Evolutionary conservation across 768 basidiomycete genomes (phyloP).

Genomic region (Leucocoprinus leucothites): DNA sequence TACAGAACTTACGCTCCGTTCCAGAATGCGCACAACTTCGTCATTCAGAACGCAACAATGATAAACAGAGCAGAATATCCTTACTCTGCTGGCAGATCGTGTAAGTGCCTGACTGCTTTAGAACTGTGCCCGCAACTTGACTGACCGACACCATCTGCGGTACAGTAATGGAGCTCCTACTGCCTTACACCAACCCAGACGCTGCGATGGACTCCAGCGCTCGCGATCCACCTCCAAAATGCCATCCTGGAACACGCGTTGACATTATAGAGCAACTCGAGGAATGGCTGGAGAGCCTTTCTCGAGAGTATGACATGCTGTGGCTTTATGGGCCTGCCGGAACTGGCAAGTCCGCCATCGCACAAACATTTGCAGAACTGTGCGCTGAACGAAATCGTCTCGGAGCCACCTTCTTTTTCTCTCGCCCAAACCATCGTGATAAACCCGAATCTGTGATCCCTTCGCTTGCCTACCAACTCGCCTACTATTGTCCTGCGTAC

Average conservation of each 20-base stretch:
- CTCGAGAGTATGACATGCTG: background rate
- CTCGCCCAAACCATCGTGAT: background rate
- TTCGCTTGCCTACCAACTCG: slow-evolving; percentile 8
- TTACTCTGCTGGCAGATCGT: too few species aligned
- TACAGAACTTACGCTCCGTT: too few species aligned
- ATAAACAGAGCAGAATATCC: too few species aligned
- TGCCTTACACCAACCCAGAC: background rate
- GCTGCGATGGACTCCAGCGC: background rate
- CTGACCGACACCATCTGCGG: too few species aligned
- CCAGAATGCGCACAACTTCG: too few species aligned
- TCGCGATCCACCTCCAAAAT: background rate
- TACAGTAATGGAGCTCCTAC: background rate
- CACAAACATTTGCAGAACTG: slow-evolving; percentile 2
- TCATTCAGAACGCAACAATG: too few species aligned
- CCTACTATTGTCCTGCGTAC: background rate
- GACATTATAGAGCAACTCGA: background rate
- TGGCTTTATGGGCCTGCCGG: slow-evolving; percentile 8
- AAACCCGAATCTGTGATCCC: slow-evolving; percentile 1
- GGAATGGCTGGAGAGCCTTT: background rate
- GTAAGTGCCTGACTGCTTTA: too few species aligned
- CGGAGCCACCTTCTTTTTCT: slow-evolving; percentile 12
- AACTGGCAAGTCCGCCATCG: slow-evolving; percentile 12
- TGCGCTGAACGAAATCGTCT: background rate
- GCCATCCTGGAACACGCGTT: background rate
- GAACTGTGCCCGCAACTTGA: too few species aligned